Base-by-base conservation (phyloP, 768 basidiomycete species). In the Boletus fagicola region DNA sequence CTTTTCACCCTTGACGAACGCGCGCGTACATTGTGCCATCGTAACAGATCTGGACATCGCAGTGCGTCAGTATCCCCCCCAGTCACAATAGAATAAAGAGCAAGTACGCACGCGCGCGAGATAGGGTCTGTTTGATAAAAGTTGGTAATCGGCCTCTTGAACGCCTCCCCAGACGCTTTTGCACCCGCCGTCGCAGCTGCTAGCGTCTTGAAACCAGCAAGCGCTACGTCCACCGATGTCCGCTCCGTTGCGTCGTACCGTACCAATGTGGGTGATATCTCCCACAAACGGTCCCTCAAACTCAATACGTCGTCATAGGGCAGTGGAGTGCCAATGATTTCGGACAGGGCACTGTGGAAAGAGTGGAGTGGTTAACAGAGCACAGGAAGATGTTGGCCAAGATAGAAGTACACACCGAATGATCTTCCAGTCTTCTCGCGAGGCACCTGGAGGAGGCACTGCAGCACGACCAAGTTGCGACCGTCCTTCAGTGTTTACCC, bases 101-200 rank as follows among this genome's bases (percentile, higher is more conserved):
- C 49, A 31, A 31, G 8, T 40, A 89, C 93, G 74, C 65, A 94
- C 84, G 92, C 91, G 80, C 95, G 80, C 44, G 93, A 94, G 69
- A 98, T 93, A 28, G 91, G 85, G 73, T 98, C 96, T 11, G 96
- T 98, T 75, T 93, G 87, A 76, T 98, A 99, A 76, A 98, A 98
- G 77, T 97, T 97, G 50, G 75, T 63, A 62, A 99, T 88, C 0
- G 94, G 90, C 74, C 87, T 90, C 73, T 78, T 80, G 74, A 97
- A 86, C 20, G 83, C 76, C 42, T 73, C 73, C 20, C 83, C 80
- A n/a, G 79, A 75, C 46, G 80, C 78, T 72, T 85, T 87, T 33
- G 81, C 79, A 4, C 76, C 76, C 26, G 76, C 74, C 9, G 85
- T 84, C 47, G 75, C 66, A 9, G 74, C 74, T 12, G 80, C 79